Evolutionary conservation across 23 red algal species (phyloP), one percentile per base, ranked within the genome.

Genomic region (Chondrus crispus): DNA sequence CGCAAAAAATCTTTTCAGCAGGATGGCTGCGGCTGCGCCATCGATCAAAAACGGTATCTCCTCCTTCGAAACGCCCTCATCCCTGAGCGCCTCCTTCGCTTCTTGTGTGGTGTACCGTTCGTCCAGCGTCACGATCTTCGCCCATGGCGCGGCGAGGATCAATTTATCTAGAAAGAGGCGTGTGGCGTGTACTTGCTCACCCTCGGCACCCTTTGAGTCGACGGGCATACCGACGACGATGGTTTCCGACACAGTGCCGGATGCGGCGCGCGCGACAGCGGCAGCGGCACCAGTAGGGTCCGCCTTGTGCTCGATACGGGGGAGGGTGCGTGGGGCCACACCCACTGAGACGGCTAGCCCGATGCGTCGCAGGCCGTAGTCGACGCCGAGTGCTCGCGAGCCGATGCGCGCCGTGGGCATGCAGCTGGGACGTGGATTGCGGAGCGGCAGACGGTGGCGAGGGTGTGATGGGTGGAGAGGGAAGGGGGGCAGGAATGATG

Each of bases 351-450:
- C 43, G 1, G 90, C 79, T 16, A 93, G 66, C 33, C 90, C 90
- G 35, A 86, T 82, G 43, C 90, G 90, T 42, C 90, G 47, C 42
- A 93, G 53, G 68, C 90, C 90, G 51, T 93, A 93, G 47, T 93
- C 90, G 36, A 93, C 90, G 14, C 90, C 90, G 11, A 93, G 64
- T 0, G 90, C 80, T 39, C 90, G 80, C 57, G 39, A 46, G 16
- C 80, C 80, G 13, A 93, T 70, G 51, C 82, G 82, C 3, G 58
- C 77, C 6, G 45, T 38, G 37, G 35, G 36, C 26, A 66, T 32
- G 26, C 26, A 66, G 60, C 35, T 0, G 60, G 18, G 35, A 1
- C 8, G 8, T 66, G 60, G 60, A 22, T 22, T 6, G 0, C 35
- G 26, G 60, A 13, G 60, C 26, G 26, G 60, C 60, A n/a, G 35